phyloP scores from a whole-genome alignment of 805 yeast genomes.

The Candida lessepsii region DNA sequence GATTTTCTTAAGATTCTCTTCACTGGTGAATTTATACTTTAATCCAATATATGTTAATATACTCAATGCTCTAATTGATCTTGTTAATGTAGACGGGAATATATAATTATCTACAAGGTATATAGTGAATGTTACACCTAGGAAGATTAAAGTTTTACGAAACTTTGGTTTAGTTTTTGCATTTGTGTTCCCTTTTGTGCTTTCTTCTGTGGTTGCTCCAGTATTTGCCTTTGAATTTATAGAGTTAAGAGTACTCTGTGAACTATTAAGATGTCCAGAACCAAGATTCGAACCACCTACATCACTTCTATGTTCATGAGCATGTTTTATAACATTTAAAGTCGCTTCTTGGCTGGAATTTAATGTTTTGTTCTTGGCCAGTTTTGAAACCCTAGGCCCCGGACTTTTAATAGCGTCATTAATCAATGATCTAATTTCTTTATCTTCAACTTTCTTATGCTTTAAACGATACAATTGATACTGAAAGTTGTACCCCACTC shows the following conservation, averaged over 20 bases:
- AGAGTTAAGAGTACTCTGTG: no score
- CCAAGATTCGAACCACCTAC: no score
- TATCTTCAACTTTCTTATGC: not conserved
- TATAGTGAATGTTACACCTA: not conserved
- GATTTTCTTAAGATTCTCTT: not conserved
- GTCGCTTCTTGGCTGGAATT: no score
- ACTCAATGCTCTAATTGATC: slow-evolving; percentile 53
- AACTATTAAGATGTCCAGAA: no score
- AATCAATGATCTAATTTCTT: not conserved
- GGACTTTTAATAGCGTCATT: slow-evolving; percentile 5
- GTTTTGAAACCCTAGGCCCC: no score
- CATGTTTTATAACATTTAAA: no score
- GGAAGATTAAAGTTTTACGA: not conserved
- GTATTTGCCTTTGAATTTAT: no score
- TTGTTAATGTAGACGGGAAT: slow-evolving; percentile 47
- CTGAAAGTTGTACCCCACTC: not conserved
- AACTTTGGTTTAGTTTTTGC: not conserved
- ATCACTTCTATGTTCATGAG: no score
- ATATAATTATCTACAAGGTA: slow-evolving; percentile 11
- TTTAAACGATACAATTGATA: not conserved
- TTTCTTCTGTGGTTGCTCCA: no score
- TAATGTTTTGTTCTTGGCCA: no score
- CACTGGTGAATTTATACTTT: slow-evolving; percentile 50
- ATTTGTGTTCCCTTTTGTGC: no score
- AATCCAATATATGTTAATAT: slow-evolving; percentile 51